Evolutionary conservation across 2,329 filamentous ascomycete genomes (phyloP).

Genomic region (Aureobasidium sp.): DNA sequence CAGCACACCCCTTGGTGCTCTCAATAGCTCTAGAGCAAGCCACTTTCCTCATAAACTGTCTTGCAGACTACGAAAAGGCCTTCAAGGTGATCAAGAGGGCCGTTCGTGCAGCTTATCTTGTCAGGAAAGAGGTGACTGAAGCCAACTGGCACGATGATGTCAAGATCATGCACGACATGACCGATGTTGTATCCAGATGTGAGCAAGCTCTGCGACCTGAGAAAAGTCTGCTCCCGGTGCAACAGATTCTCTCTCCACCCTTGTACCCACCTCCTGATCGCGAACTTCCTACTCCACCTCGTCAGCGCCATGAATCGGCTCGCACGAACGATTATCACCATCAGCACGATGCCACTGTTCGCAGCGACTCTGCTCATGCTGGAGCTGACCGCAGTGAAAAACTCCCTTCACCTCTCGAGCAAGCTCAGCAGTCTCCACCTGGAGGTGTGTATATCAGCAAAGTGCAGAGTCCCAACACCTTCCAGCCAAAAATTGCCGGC

Average conservation of each 20-base stretch:
- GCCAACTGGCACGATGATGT: conserved; percentile 92
- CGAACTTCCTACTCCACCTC: background rate
- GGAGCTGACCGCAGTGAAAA: background rate
- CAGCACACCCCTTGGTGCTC: conserved; percentile 81
- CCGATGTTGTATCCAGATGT: conserved; percentile 83
- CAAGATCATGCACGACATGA: conserved; percentile 76
- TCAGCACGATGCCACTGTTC: background rate
- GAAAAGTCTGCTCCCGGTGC: background rate
- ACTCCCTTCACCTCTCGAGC: background rate
- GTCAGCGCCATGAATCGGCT: background rate
- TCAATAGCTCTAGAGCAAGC: conserved; percentile 89
- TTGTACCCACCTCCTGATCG: background rate
- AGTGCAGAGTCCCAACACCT: background rate
- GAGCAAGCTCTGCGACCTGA: background rate
- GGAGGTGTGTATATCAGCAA: background rate
- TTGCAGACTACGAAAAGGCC: conserved; percentile 71
- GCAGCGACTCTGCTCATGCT: background rate
- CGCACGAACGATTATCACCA: background rate
- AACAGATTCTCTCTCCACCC: background rate
- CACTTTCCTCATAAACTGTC: conserved; percentile 88
- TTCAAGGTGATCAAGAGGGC: conserved; percentile 71
- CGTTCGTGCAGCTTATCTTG: conserved; percentile 81
- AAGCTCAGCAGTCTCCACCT: background rate
- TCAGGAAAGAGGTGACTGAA: conserved; percentile 87
- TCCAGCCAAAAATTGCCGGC: background rate